Percentiles rank a stretch among this genome's conserved stretches.
Conservation (phyloP, 805 yeast genomes). For the Ogataea naganishii region DNA sequence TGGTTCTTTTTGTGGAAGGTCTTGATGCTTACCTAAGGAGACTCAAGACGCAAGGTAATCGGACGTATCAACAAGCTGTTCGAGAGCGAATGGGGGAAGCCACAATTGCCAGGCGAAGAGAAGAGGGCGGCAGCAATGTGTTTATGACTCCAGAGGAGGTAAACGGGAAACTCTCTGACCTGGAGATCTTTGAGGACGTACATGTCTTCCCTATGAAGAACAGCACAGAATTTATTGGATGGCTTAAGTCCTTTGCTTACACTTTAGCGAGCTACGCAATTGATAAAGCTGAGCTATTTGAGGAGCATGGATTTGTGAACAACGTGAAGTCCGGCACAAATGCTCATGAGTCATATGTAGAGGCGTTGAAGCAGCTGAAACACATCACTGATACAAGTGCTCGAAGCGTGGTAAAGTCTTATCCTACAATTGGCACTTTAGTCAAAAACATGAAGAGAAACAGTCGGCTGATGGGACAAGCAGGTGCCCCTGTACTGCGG, state of each 20-base stretch:
- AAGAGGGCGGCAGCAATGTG: neutral
- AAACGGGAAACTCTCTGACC: conserved; percentile 30
- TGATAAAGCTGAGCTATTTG: conserved; percentile 48
- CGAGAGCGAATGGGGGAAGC: conserved; percentile 7
- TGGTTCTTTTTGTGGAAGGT: conserved; percentile 40
- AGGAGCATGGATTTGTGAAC: conserved; percentile 47
- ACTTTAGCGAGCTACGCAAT: conserved; percentile 43
- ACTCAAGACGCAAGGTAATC: conserved; percentile 36
- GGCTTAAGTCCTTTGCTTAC: conserved; percentile 51
- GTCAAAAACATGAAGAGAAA: conserved; percentile 2
- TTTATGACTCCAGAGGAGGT: conserved; percentile 21
- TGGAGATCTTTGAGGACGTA: conserved; percentile 38
- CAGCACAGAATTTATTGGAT: conserved; percentile 34
- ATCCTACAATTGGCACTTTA: conserved; percentile 27
- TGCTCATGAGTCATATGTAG: conserved; percentile 34
- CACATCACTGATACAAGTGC: conserved; percentile 47
- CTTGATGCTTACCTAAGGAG: conserved; percentile 36
- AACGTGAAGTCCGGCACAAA: conserved; percentile 45
- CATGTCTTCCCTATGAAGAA: conserved; percentile 44
- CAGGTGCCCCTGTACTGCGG: conserved; percentile 19
- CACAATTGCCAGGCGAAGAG: conserved; percentile 3
- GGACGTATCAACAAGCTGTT: conserved; percentile 29
- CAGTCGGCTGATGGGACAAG: conserved; percentile 2
- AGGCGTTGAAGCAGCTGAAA: conserved; percentile 48
- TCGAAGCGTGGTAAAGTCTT: conserved; percentile 31